Evolutionary conservation across 768 basidiomycete genomes (phyloP).

Genomic region (Panellus pusillus): DNA sequence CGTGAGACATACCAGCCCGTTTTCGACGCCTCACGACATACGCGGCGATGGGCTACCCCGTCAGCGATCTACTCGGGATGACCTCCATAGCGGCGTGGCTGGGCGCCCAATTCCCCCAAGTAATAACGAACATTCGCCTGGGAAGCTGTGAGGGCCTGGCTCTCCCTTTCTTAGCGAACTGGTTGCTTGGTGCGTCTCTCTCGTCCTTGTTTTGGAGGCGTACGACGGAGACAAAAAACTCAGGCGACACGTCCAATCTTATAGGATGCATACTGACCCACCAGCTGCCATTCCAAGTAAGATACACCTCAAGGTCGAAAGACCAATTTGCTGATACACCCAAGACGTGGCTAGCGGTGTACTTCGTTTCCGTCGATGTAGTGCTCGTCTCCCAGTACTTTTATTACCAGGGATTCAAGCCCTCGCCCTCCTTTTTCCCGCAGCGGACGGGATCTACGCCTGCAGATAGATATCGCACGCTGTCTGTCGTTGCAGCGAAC

Average conservation of each 20-base stretch:
- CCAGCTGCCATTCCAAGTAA: slow-evolving; percentile 93
- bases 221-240: slow-evolving; percentile 7
- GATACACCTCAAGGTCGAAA: slow-evolving; percentile 25
- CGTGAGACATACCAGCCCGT: no score
- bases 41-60: slow-evolving; percentile 11
- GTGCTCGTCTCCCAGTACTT: slow-evolving; percentile 76
- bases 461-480: slow-evolving; percentile 56
- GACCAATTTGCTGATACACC: slow-evolving; percentile 4
- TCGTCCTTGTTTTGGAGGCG: slow-evolving; percentile 2
- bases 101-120: slow-evolving; percentile 86
- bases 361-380: slow-evolving; percentile 86
- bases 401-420: slow-evolving; percentile 59
- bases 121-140: slow-evolving; percentile 71
- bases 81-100: slow-evolving; percentile 79
- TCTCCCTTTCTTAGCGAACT: slow-evolving; percentile 89
- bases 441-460: slow-evolving; percentile 42
- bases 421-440: slow-evolving; percentile 36
- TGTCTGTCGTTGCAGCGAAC: slow-evolving; percentile 69
- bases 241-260: slow-evolving; percentile 92
- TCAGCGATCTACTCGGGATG: slow-evolving; percentile 71
- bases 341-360: slow-evolving; percentile 87
- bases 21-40: no score
- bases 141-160: slow-evolving; percentile 90
- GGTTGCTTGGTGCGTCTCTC: slow-evolving; percentile 74
- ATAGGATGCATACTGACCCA: slow-evolving; percentile 88